Evolutionary conservation across 805 yeast genomes (phyloP), one percentile per base, ranked within the genome.

Genomic region (Wickerhamomyces rabaulensis): DNA sequence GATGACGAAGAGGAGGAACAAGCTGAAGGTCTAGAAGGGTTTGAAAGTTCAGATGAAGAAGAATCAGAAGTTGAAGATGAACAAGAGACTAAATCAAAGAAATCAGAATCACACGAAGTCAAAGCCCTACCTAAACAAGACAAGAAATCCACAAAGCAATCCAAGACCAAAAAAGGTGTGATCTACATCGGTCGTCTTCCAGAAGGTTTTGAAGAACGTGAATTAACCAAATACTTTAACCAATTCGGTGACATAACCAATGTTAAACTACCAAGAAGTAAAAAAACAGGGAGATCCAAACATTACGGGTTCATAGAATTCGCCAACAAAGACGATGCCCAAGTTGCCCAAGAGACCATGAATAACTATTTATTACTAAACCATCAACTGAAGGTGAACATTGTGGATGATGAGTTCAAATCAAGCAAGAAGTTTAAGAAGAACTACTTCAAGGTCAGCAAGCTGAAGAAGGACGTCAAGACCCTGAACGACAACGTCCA

Each of bases 291-390:
- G 40, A 80, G 82, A 46, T 82, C 96, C 15, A 91, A 89, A 69
- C 97, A 90, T 64, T 92, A 82, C 65, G 98, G 90, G 7, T 92
- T 88, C 65, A 71, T 94, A 40, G 97, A 94, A 67, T 94, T 92
- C 61, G 78, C 75, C 38, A 74, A 80, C 45, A 62, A 65, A 35
- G 87, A 82, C 41, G 95, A 86, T 46, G 97, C 98, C 40, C 76
- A 80, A 55, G 74, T 90, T 51, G 99, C 97, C 3, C 87, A 86
- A 51, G 98, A 94, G 54, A 83, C 97, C 40, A 94, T 94, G 99
- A 84, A 94, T 68, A 94, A 94, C 68, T 94, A 94, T 60, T 75
- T 94, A 52, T 63, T 94, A 40, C 82, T 87, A 69, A 95, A 95
- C 7, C 97, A 92, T 66, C 77, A 91, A 51, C 70, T 94, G 56